Evolutionary conservation across 441 rosid species (phyloP).

Genomic region (Theobroma grandiflorum): DNA sequence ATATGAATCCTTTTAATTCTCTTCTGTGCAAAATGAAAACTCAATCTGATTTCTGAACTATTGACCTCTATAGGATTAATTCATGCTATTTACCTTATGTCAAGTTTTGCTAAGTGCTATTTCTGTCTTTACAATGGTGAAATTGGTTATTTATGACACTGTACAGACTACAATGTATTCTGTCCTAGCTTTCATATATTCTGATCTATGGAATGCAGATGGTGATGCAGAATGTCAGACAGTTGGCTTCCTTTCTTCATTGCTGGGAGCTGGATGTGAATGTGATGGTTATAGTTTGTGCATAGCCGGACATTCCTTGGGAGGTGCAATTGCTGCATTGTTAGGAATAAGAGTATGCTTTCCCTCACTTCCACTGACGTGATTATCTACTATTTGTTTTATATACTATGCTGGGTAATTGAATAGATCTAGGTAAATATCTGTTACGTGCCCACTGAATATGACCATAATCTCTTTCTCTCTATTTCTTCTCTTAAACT

Average conservation of each 20-base stretch:
- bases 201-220: conserved; percentile 24
- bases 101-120: background rate
- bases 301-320: conserved; percentile 88
- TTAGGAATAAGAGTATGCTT: conserved; percentile 79
- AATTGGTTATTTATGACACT: background rate
- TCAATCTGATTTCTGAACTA: background rate
- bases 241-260: conserved; percentile 72
- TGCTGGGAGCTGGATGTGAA: conserved; percentile 83
- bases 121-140: too few species aligned
- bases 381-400: conserved; percentile 5
- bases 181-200: conserved; percentile 12
- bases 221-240: conserved; percentile 50
- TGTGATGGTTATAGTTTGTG: conserved; percentile 83
- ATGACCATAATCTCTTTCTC: background rate
- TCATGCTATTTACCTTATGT: background rate
- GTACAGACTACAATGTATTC: background rate
- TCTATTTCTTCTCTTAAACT: background rate
- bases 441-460: background rate
- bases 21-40: background rate
- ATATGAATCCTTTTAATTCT: background rate
- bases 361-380: conserved; percentile 16
- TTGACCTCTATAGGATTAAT: background rate
- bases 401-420: background rate
- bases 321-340: conserved; percentile 91
- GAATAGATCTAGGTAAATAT: background rate